Base-by-base conservation (phyloP, 2,329 filamentous ascomycete species). In the Rasamsonia emersonii region DNA sequence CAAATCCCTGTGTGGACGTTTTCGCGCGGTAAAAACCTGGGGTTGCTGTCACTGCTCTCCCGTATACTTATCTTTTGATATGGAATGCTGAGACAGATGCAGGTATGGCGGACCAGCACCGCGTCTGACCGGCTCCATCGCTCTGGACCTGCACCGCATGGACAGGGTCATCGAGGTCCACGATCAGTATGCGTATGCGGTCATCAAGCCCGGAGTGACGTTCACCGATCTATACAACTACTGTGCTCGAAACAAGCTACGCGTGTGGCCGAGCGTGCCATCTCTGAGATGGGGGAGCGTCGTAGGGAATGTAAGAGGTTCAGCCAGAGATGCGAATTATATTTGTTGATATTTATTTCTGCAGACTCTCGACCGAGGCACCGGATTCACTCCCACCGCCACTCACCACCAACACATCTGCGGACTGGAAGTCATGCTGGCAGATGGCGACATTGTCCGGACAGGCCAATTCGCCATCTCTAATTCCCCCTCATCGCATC, bases 261-360 rank as follows among this genome's bases (percentile, higher is more conserved):
- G 54, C 33, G 54, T 69, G 3, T 70, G 65, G 67, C 62, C 65
- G 1, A 62, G 61, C 37, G 60, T 60, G 9, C 64, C 68, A 1
- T 66, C 65, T 13, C 52, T 72, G 3, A 67, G 67, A 16, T 69
- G 68, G 51, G 68, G 67, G 1, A 61, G 57, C 17, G 58, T 71
- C 3, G 44, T 71, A 13, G 68, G 68, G 2, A 71, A 72, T 42
- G n/a, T n/a, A n/a, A n/a, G n/a, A n/a, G n/a, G n/a, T n/a, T n/a
- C n/a, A n/a, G n/a, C n/a, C n/a, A n/a, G n/a, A n/a, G n/a, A n/a
- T n/a, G n/a, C n/a, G n/a, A n/a, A n/a, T n/a, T n/a, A n/a, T n/a
- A 55, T 64, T 4, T 48, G 67, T 11, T n/a, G n/a, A n/a, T n/a
- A n/a, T n/a, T n/a, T n/a, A n/a, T n/a, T n/a, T n/a, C n/a, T n/a